Percentiles rank a stretch among this genome's conserved stretches.
Evolutionary conservation across 2,329 filamentous ascomycete species (phyloP).

Genomic region (Graphiopsis chlorocephala): DNA sequence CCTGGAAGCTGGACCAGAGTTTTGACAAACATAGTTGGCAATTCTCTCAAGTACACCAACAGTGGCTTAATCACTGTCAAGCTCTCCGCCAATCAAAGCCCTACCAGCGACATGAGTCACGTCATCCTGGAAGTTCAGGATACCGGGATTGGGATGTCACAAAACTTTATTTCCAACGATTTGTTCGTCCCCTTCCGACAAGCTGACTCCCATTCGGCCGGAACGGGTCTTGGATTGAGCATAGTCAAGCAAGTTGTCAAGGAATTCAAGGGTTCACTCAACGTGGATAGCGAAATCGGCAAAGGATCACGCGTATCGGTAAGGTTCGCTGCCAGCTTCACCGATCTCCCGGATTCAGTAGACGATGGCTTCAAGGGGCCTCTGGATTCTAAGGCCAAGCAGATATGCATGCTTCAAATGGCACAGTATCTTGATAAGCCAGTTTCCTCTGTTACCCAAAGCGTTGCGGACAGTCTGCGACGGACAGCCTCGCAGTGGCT

Average conservation of each 20-base stretch:
- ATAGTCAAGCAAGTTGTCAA: constrained; percentile 35
- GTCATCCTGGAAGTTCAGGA: constrained; percentile 25
- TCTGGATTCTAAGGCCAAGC: not conserved
- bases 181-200: constrained; percentile 36
- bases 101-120: constrained; percentile 23
- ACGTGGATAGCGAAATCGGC: constrained; percentile 27
- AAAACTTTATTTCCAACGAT: constrained; percentile 30
- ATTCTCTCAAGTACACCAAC: constrained; percentile 48
- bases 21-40: constrained; percentile 49
- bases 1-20: constrained; percentile 38
- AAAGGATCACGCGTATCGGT: constrained; percentile 25
- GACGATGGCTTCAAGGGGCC: not conserved
- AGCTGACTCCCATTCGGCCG: constrained; percentile 32
- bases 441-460: not conserved
- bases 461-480: not conserved
- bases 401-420: not conserved
- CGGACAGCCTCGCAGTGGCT: constrained; percentile 8
- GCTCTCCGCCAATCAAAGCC: not conserved
- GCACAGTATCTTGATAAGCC: not conserved
- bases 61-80: constrained; percentile 38
- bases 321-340: not conserved
- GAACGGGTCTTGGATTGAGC: constrained; percentile 36
- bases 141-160: constrained; percentile 36
- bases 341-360: not conserved
- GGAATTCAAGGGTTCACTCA: constrained; percentile 27